These are phyloP conservation scores for Aspergillus fijiensis DNA, from an alignment of 2,329 filamentous ascomycete genomes.

Conservation along the genomic window DNA sequence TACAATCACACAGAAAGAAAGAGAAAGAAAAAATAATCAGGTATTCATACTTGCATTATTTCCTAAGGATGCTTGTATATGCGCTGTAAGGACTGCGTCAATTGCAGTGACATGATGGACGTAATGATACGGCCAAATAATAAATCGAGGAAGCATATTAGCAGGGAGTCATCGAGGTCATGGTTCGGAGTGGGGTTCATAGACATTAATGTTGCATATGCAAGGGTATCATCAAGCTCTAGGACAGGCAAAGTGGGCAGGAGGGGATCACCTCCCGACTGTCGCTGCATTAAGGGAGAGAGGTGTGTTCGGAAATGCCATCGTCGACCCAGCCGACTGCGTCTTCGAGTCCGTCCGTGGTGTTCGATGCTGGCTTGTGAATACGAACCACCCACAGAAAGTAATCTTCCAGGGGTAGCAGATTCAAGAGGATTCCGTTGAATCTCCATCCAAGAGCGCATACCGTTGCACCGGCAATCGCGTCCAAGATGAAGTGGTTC, in stretches of 20 bases:
- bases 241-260: background rate
- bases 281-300: conserved; percentile 14
- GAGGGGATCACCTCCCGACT: background rate
- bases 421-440: conserved; percentile 59
- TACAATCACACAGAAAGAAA: background rate
- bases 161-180: background rate
- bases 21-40: background rate
- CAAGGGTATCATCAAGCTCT: conserved; percentile 14
- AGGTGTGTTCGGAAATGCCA: conserved; percentile 12
- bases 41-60: background rate
- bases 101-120: background rate
- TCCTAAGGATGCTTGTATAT: background rate
- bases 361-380: conserved; percentile 57
- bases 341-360: conserved; percentile 18
- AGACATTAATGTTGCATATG: background rate
- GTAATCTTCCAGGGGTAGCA: conserved; percentile 66
- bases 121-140: conserved; percentile 5
- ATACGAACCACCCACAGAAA: conserved; percentile 63
- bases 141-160: conserved; percentile 1
- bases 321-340: conserved; percentile 23
- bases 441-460: conserved; percentile 63
- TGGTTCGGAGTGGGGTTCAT: background rate
- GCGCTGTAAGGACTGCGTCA: background rate
- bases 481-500: conserved; percentile 71
- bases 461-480: conserved; percentile 65